phyloP scores from a whole-genome alignment of 2,329 filamentous ascomycete genomes.

The Myrmaecium sp. region DNA sequence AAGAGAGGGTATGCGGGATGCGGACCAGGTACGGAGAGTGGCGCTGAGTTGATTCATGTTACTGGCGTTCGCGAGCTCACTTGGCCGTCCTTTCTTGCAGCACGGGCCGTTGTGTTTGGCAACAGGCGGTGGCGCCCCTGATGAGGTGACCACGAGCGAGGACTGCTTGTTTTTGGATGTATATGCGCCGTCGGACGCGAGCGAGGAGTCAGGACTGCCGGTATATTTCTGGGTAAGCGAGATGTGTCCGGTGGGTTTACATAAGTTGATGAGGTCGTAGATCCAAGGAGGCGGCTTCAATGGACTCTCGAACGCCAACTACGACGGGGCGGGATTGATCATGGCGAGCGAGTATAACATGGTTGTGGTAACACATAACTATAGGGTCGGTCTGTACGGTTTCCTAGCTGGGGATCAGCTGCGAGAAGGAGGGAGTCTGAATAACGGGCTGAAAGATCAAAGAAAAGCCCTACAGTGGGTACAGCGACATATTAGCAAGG shows the following conservation, averaged over 20 bases:
- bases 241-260: too few relatives aligned
- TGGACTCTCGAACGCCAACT: constrained; percentile 29
- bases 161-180: constrained; percentile 56
- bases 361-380: constrained; percentile 57
- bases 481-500: constrained; percentile 40
- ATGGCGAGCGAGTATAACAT: constrained; percentile 41
- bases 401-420: constrained; percentile 48
- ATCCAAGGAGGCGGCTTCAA: constrained; percentile 32
- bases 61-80: too few relatives aligned
- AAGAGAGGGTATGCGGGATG: constrained; percentile 29
- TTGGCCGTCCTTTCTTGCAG: too few relatives aligned
- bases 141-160: constrained; percentile 25
- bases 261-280: too few relatives aligned
- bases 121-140: constrained; percentile 1
- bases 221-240: constrained; percentile 51
- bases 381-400: constrained; percentile 57
- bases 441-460: constrained; percentile 56
- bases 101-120: constrained; percentile 4
- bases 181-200: constrained; percentile 40
- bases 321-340: constrained; percentile 45
- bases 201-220: constrained; percentile 36
- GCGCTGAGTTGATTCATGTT: not conserved
- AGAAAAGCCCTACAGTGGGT: constrained; percentile 54
- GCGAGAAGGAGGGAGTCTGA: constrained; percentile 33
- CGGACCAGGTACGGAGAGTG: constrained; percentile 30